A percentile compares a stretch with the other conserved stretches of the same genome.
Evolutionary conservation across 2,329 filamentous ascomycete species (phyloP).

Genomic region (Colletotrichum truncatum): DNA sequence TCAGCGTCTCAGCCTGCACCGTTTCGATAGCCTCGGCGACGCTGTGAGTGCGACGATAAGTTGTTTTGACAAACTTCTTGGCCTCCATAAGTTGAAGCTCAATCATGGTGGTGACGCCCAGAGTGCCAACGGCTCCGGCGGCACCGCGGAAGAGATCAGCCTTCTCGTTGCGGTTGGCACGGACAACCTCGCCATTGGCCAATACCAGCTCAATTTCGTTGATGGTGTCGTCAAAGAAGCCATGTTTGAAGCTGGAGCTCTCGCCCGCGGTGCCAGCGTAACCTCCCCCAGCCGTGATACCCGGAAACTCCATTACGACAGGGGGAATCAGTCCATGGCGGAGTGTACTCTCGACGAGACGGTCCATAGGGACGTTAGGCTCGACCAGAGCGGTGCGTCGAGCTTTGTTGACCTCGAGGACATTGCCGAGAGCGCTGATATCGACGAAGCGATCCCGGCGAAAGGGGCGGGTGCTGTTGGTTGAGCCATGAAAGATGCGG

Average conservation of each 20-base stretch:
- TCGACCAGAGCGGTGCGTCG: slow-evolving; percentile 72
- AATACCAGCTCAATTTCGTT: slow-evolving; percentile 74
- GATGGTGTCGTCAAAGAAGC: slow-evolving; percentile 76
- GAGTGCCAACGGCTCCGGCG: slow-evolving; percentile 72
- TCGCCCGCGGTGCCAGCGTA: slow-evolving; percentile 78
- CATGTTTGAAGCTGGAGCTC: slow-evolving; percentile 74
- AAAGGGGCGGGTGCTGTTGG: slow-evolving; percentile 75
- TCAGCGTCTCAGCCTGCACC: slow-evolving; percentile 56
- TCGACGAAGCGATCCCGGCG: slow-evolving; percentile 61
- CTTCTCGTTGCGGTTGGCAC: slow-evolving; percentile 51
- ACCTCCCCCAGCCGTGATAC: slow-evolving; percentile 78
- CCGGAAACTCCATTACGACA: slow-evolving; percentile 81
- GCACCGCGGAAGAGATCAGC: slow-evolving; percentile 72
- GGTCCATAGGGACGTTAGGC: slow-evolving; percentile 81
- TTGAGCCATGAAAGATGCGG: slow-evolving; percentile 80
- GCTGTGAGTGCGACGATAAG: slow-evolving; percentile 65
- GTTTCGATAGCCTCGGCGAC: slow-evolving; percentile 56
- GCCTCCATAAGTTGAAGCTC: slow-evolving; percentile 72
- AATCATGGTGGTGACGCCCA: slow-evolving; percentile 74
- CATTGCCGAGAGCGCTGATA: slow-evolving; percentile 70
- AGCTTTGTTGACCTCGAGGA: slow-evolving; percentile 68
- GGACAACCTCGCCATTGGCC: slow-evolving; percentile 70
- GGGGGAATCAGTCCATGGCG: slow-evolving; percentile 73
- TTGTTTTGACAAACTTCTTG: slow-evolving; percentile 67
- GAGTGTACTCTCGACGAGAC: slow-evolving; percentile 72